These are phyloP conservation scores for Monilinia laxa DNA, from an alignment of 2,329 filamentous ascomycete genomes.

Conservation along the genomic window DNA sequence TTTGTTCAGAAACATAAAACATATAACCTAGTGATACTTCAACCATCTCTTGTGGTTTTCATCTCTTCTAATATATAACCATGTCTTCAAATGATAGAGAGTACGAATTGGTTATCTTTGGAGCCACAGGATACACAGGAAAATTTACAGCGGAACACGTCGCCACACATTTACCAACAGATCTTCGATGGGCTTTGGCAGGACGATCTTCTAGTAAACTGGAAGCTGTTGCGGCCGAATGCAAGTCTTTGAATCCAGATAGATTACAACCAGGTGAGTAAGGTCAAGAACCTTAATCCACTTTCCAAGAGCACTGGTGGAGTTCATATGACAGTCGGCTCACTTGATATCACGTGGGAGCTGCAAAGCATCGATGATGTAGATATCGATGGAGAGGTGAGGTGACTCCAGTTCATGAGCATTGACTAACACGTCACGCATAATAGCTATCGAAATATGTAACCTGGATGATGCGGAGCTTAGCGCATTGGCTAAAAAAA, in stretches of 20 bases:
- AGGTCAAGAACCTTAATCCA: slow-evolving; percentile 13
- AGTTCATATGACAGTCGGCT: neutral
- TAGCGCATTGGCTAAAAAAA: slow-evolving; percentile 53
- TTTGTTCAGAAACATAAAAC: neutral
- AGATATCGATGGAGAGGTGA: no score
- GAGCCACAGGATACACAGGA: slow-evolving; percentile 81
- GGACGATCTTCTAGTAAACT: slow-evolving; percentile 80
- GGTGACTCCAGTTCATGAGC: neutral
- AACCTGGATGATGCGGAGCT: slow-evolving; percentile 50
- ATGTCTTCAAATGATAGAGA: slow-evolving; percentile 37
- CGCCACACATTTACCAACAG: slow-evolving; percentile 65
- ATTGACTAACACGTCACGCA: neutral
- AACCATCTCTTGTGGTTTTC: neutral
- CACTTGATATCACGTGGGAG: slow-evolving; percentile 3
- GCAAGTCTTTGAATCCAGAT: slow-evolving; percentile 66
- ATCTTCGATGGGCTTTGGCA: slow-evolving; percentile 84
- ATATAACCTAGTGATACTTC: neutral
- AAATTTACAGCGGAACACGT: slow-evolving; percentile 75
- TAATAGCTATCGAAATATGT: slow-evolving; percentile 53
- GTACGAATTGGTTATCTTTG: slow-evolving; percentile 66
- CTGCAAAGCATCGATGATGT: no score
- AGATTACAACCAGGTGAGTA: slow-evolving; percentile 65
- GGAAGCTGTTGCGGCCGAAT: slow-evolving; percentile 62
- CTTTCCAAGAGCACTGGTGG: neutral
- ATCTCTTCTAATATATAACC: neutral